phyloP scores from a whole-genome alignment of 148 eudicot genomes.

The Spergularia bocconei region DNA sequence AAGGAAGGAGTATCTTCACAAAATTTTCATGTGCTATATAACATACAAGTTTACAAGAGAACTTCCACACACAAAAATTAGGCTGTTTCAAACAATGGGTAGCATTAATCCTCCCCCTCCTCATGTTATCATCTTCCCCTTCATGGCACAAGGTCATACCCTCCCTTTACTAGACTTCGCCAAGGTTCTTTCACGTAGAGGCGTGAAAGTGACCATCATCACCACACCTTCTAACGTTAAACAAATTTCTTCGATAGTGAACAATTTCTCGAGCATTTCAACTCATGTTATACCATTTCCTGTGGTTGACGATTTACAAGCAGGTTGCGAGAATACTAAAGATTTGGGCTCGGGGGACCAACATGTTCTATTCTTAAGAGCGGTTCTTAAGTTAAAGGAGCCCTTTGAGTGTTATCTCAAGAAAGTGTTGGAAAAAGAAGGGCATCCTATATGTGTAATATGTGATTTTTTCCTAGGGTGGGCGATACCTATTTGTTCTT shows the following conservation, averaged over 20 bases:
- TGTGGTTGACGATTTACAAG: conserved; percentile 20
- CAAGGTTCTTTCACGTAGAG: conserved; percentile 24
- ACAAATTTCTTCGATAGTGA: conserved; percentile 2
- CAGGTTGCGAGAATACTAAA: conserved; percentile 36
- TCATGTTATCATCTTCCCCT: conserved; percentile 31
- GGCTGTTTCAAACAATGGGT: no score
- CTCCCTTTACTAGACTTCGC: conserved; percentile 36
- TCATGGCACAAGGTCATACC: conserved; percentile 42
- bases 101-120: neutral
- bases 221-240: conserved; percentile 9
- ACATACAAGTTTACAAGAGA: no score
- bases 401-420: conserved; percentile 31
- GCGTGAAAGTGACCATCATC: conserved; percentile 9
- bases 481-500: conserved; percentile 22
- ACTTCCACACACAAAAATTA: no score
- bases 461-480: conserved; percentile 34
- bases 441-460: conserved; percentile 29
- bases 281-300: conserved; percentile 28
- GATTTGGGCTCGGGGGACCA: conserved; percentile 30
- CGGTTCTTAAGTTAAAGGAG: conserved; percentile 28
- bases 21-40: no score
- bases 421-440: neutral
- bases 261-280: conserved; percentile 3
- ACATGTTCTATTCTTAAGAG: conserved; percentile 27
- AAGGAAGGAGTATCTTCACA: no score